Evolutionary conservation across 768 basidiomycete species (phyloP).

Genomic region (Naganishia vaughanmartiniae): DNA sequence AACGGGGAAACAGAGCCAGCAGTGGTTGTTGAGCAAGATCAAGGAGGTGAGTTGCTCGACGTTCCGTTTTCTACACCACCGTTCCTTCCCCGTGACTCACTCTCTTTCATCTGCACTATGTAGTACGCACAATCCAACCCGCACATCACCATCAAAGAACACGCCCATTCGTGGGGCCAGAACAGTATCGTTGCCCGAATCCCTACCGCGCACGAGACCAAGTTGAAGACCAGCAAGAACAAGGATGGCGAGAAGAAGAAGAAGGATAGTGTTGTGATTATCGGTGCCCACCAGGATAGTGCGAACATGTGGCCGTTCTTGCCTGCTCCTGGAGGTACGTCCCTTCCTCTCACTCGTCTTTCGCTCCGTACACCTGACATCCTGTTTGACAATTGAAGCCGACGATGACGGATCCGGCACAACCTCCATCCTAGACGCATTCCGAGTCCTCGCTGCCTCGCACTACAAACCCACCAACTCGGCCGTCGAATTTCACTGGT

Average conservation of each 20-base stretch:
- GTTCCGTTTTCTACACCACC: neutral
- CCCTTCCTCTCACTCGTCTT: neutral
- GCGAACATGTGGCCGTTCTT: conserved; percentile 54
- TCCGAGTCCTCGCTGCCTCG: conserved; percentile 46
- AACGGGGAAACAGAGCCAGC: conserved; percentile 52
- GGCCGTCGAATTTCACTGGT: conserved; percentile 54
- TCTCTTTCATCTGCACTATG: neutral
- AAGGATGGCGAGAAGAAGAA: conserved; percentile 1
- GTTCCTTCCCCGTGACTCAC: too few relatives aligned
- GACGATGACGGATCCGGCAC: conserved; percentile 55
- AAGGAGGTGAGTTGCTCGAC: conserved; percentile 41
- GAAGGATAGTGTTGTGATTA: conserved; percentile 46
- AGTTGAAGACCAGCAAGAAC: conserved; percentile 26
- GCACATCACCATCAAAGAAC: conserved; percentile 67
- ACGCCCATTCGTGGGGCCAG: conserved; percentile 80
- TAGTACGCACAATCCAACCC: conserved; percentile 37
- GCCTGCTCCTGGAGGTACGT: conserved; percentile 31
- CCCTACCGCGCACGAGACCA: conserved; percentile 26
- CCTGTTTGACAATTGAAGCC: conserved; percentile 35
- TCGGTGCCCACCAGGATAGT: conserved; percentile 54
- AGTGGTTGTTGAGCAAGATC: conserved; percentile 50
- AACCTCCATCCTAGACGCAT: conserved; percentile 48
- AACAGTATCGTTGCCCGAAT: conserved; percentile 57
- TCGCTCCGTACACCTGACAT: too few relatives aligned
- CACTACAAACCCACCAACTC: conserved; percentile 47